Percentiles rank a stretch among this genome's conserved stretches.
These are phyloP conservation scores for Globisporangium perplexum DNA, from an alignment of 352 stramenopile species.

Conservation along the genomic window DNA sequence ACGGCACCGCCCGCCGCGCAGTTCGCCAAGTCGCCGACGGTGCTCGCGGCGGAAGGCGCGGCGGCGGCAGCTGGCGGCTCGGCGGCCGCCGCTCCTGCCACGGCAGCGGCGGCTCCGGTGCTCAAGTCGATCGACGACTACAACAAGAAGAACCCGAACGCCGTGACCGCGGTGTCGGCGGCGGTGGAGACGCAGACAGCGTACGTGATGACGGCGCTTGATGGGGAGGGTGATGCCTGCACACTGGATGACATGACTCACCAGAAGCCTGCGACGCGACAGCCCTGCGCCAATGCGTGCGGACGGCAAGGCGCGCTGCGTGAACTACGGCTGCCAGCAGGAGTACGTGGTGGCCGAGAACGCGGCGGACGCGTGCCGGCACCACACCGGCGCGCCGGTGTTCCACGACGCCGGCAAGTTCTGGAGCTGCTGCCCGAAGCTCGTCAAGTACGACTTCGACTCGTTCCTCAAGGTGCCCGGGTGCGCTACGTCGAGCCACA, in stretches of 20 bases:
- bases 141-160: slow-evolving; percentile 88
- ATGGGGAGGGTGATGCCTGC: too few relatives aligned
- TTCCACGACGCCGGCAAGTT: slow-evolving; percentile 94
- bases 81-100: slow-evolving; percentile 2
- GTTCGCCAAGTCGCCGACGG: slow-evolving; percentile 79
- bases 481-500: slow-evolving; percentile 79
- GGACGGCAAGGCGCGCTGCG: slow-evolving; percentile 88
- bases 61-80: slow-evolving; percentile 14
- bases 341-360: slow-evolving; percentile 91
- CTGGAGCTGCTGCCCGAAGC: slow-evolving; percentile 92
- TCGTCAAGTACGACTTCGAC: slow-evolving; percentile 94
- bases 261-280: not conserved
- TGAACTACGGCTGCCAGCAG: slow-evolving; percentile 90
- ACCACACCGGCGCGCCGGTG: slow-evolving; percentile 85
- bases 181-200: slow-evolving; percentile 50
- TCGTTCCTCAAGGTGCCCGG: slow-evolving; percentile 89
- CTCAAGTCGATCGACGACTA: slow-evolving; percentile 93
- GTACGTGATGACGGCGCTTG: slow-evolving; percentile 22
- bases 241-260: too few relatives aligned
- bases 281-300: slow-evolving; percentile 41
- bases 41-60: slow-evolving; percentile 53
- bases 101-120: slow-evolving; percentile 20
- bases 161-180: slow-evolving; percentile 77
- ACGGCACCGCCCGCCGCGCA: slow-evolving; percentile 55
- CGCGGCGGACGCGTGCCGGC: slow-evolving; percentile 53